Evolutionary conservation across 345 rosid genomes (phyloP).

Genomic region (Eucalyptus pauciflora): DNA sequence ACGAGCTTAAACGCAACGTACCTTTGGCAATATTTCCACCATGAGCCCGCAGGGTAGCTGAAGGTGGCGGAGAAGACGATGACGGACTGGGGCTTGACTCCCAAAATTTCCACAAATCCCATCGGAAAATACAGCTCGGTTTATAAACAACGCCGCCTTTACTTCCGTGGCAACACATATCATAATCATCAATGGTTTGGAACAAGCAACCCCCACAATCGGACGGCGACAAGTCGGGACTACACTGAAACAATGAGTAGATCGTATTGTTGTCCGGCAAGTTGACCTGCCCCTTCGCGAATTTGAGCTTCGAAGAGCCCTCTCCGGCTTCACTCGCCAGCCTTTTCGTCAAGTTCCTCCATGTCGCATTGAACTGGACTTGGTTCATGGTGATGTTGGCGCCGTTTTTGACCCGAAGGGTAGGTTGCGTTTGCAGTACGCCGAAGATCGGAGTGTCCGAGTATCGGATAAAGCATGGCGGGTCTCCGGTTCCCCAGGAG

Average conservation of each 20-base stretch:
- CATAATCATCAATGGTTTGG: neutral
- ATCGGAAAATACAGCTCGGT: constrained; percentile 16
- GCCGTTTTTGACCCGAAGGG: neutral
- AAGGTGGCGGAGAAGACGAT: neutral
- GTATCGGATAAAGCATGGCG: constrained; percentile 24
- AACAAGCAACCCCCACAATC: constrained; percentile 21
- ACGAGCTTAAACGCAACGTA: neutral
- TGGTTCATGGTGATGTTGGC: neutral
- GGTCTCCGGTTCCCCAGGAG: constrained; percentile 1
- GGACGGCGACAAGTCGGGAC: constrained; percentile 29
- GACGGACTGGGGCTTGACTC: neutral
- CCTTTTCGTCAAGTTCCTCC: constrained; percentile 12
- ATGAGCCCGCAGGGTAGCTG: neutral
- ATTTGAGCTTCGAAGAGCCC: constrained; percentile 17
- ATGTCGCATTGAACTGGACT: constrained; percentile 3
- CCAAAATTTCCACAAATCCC: no score
- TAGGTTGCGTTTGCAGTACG: constrained; percentile 1
- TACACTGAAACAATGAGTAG: constrained; percentile 35
- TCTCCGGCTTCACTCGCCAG: constrained; percentile 1
- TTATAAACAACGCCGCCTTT: constrained; percentile 22
- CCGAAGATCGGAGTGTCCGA: neutral
- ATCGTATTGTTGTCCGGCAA: neutral
- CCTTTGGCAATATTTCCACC: neutral
- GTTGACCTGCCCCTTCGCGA: constrained; percentile 11
- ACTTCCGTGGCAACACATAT: constrained; percentile 2